Percentiles rank a stretch among this genome's conserved stretches.
phyloP scores from a whole-genome alignment of 768 basidiomycete genomes.

The Psilocybe tampanensis region DNA sequence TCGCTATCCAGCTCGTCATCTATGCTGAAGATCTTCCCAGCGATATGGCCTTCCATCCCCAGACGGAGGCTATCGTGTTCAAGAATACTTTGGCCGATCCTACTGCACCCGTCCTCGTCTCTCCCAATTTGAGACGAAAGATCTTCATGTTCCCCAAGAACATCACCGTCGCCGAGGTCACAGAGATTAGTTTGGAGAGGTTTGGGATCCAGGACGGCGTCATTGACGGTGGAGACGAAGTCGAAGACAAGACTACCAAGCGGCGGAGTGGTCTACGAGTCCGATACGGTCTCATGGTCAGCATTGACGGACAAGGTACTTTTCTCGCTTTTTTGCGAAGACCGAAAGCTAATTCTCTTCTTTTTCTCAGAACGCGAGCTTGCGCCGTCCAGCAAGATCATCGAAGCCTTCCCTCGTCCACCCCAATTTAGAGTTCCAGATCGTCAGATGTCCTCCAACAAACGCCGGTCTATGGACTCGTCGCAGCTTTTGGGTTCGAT shows the following conservation, averaged over 20 bases:
- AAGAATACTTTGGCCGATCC: constrained; percentile 68
- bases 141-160: constrained; percentile 94
- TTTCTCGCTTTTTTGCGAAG: constrained; percentile 5
- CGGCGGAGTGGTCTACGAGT: constrained; percentile 78
- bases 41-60: constrained; percentile 91
- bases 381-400: constrained; percentile 75
- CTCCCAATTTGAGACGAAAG: constrained; percentile 68
- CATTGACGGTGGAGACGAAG: constrained; percentile 96
- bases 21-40: constrained; percentile 92
- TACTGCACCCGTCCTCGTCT: constrained; percentile 50
- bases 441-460: constrained; percentile 58
- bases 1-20: constrained; percentile 85
- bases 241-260: constrained; percentile 90
- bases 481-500: constrained; percentile 64
- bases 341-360: not conserved
- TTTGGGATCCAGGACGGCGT: constrained; percentile 98
- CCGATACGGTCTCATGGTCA: constrained; percentile 76
- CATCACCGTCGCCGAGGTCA: constrained; percentile 94
- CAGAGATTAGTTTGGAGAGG: constrained; percentile 87
- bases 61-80: constrained; percentile 93
- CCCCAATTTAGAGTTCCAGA: constrained; percentile 71
- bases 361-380: constrained; percentile 69
- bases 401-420: constrained; percentile 79
- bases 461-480: constrained; percentile 89
- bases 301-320: constrained; percentile 68